Evolutionary conservation across 768 basidiomycete species (phyloP).

Genomic region (Pleurotus salmoneostramineus): DNA sequence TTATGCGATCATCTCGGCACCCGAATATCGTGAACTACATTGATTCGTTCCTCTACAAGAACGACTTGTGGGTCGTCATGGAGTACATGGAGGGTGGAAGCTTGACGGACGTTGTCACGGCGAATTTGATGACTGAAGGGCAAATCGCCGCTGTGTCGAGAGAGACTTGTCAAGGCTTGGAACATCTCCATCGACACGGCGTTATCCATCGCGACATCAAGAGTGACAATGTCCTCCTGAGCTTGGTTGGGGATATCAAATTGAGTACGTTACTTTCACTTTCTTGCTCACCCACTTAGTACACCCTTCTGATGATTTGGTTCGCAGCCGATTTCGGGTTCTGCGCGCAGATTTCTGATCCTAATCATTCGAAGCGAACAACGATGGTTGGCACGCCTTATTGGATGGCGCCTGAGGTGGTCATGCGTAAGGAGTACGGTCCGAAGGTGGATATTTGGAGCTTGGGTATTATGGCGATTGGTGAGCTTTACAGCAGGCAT

Average conservation of each 20-base stretch:
- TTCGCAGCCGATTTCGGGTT: slow-evolving; percentile 93
- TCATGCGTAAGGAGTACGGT: slow-evolving; percentile 96
- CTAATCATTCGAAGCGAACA: slow-evolving; percentile 86
- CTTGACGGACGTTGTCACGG: slow-evolving; percentile 93
- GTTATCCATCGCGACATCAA: slow-evolving; percentile 99
- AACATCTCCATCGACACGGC: slow-evolving; percentile 93
- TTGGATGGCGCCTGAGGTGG: slow-evolving; percentile 99
- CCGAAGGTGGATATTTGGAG: slow-evolving; percentile 99
- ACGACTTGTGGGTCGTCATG: slow-evolving; percentile 99
- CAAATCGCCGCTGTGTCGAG: slow-evolving; percentile 96
- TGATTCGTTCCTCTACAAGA: slow-evolving; percentile 96
- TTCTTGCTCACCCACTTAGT: too few species aligned
- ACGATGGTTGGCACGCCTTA: slow-evolving; percentile 99
- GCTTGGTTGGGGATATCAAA: slow-evolving; percentile 94
- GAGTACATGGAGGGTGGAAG: slow-evolving; percentile 99
- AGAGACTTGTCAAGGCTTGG: slow-evolving; percentile 89
- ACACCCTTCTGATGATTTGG: not conserved
- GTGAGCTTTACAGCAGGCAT: slow-evolving; percentile 35
- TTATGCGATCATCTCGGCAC: slow-evolving; percentile 94
- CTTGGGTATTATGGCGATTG: slow-evolving; percentile 94
- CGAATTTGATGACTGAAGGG: slow-evolving; percentile 96
- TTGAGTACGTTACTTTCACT: slow-evolving; percentile 64
- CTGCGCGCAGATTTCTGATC: slow-evolving; percentile 92
- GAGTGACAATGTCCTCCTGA: slow-evolving; percentile 94
- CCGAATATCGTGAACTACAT: slow-evolving; percentile 99